Conservation (phyloP, 2,329 filamentous ascomycete genomes). For the Albifimbria verrucaria region DNA sequence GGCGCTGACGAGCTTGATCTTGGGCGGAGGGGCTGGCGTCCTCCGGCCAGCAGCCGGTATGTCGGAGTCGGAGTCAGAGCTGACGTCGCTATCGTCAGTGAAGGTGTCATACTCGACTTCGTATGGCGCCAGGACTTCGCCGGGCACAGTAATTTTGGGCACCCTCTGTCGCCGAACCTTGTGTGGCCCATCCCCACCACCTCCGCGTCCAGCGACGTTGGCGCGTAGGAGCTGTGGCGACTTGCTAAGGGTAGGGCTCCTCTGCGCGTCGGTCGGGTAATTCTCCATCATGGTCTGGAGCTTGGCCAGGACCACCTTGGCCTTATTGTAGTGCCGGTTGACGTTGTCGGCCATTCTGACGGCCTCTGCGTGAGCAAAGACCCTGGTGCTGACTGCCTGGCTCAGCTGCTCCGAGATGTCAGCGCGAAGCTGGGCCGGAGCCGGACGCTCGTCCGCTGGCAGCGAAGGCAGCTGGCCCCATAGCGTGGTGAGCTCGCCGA, state of each 20-base stretch:
- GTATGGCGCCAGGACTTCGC: conserved; percentile 63
- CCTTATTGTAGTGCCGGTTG: conserved; percentile 58
- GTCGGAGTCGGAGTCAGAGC: conserved; percentile 48
- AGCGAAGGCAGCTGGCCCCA: conserved; percentile 56
- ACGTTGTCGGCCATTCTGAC: conserved; percentile 62
- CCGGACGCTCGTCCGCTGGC: conserved; percentile 42
- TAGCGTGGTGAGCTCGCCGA: conserved; percentile 53
- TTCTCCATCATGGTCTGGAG: conserved; percentile 58
- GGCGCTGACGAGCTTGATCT: conserved; percentile 43
- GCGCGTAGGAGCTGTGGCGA: conserved; percentile 52
- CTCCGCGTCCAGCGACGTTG: conserved; percentile 46
- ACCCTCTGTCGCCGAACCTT: conserved; percentile 43
- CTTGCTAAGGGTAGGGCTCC: conserved; percentile 48
- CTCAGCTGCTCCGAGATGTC: conserved; percentile 58
- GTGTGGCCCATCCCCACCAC: conserved; percentile 41
- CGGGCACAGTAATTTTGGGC: conserved; percentile 62
- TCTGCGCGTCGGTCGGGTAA: conserved; percentile 52
- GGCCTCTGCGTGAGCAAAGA: conserved; percentile 60
- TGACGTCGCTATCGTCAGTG: conserved; percentile 50
- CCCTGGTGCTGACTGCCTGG: conserved; percentile 52
- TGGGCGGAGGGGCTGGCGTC: conserved; percentile 34
- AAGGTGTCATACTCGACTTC: conserved; percentile 61
- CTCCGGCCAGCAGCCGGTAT: conserved; percentile 32
- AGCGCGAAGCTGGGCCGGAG: conserved; percentile 50
- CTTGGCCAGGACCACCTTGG: conserved; percentile 56